Conservation (phyloP, 139 green algal species). For the Pleodorina starrii region DNA sequence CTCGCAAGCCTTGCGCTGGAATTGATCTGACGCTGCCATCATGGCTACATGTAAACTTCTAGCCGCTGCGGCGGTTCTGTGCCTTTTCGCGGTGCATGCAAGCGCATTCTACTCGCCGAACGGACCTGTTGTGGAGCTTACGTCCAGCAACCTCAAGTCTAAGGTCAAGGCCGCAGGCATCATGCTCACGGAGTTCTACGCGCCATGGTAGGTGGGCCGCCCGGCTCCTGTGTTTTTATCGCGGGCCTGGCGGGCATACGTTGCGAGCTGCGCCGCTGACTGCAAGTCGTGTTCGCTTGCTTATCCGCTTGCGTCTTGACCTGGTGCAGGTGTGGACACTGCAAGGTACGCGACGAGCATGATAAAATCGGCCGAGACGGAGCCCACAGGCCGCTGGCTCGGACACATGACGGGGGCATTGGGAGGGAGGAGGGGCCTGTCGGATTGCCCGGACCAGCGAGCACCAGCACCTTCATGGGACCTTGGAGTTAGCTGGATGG, state of each 20-base stretch:
- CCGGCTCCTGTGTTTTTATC: no score
- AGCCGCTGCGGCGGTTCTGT: background rate
- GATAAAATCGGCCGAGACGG: no score
- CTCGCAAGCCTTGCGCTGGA: background rate
- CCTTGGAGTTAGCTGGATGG: no score
- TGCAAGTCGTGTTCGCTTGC: background rate
- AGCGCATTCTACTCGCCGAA: background rate
- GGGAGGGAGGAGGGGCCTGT: no score
- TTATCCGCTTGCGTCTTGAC: background rate
- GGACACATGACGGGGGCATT: no score
- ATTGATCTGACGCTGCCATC: background rate
- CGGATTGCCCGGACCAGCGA: no score
- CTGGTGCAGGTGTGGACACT: slow-evolving; percentile 75
- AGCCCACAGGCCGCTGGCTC: no score
- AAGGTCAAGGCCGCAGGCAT: slow-evolving; percentile 66
- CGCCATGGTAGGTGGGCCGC: slow-evolving; percentile 76
- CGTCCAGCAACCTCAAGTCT: slow-evolving; percentile 59
- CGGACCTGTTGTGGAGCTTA: slow-evolving; percentile 59
- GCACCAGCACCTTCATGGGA: no score
- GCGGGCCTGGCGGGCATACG: no score
- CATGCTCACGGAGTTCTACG: slow-evolving; percentile 73
- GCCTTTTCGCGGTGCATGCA: background rate
- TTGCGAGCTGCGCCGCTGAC: no score
- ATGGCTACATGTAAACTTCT: background rate
- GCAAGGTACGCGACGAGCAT: slow-evolving; percentile 65